Evolutionary conservation across 208 protist genomes (phyloP), one percentile per base, ranked within the genome.

Genomic region (Porcisia hertigi): DNA sequence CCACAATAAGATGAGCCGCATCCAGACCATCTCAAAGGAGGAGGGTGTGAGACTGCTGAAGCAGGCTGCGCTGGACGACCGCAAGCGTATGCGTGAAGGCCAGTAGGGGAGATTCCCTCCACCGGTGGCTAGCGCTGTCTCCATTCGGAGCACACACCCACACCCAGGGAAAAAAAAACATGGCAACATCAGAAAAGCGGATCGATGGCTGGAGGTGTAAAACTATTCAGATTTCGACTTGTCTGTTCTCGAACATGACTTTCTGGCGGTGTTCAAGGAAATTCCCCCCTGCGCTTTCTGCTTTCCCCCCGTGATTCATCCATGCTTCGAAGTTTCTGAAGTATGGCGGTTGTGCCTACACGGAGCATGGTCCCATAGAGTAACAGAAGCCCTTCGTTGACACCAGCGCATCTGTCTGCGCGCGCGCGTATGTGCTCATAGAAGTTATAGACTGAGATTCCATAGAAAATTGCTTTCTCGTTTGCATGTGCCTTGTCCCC

Each of bases 1-100:
- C 86, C 83, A 94, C 58, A 99, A 99, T 82, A 98, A 98, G 79
- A 89, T 99, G 73, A 98, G 91, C 77, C 83, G 88, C 53, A 98
- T 99, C 75, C 89, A 97, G 67, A 82, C 81, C 30, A 98, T 98
- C 47, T 90, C 91, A 34, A 67, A 70, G 11, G 94, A 94, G 1
- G 94, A 88, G 59, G 85, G 85, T n/a, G 73, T 83, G 20, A 65
- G 70, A 49, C 71, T 88, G 0, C 78, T 92, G 25, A 88, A 92
- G 75, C 90, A 95, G 77, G 93, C 85, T 7, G 92, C 86, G 16
- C 76, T 92, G 30, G 89, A 89, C 63, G 81, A 88, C 47, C 73
- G 86, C 11, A 94, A 95, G 71, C 86, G 89, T 1, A 69, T 70
- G 1, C 87, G 91, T 34, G 86, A 90, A 11, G 60, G n/a, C 45